Evolutionary conservation across 257 asterid species (phyloP).

Genomic region (Voacanga thouarsii): DNA sequence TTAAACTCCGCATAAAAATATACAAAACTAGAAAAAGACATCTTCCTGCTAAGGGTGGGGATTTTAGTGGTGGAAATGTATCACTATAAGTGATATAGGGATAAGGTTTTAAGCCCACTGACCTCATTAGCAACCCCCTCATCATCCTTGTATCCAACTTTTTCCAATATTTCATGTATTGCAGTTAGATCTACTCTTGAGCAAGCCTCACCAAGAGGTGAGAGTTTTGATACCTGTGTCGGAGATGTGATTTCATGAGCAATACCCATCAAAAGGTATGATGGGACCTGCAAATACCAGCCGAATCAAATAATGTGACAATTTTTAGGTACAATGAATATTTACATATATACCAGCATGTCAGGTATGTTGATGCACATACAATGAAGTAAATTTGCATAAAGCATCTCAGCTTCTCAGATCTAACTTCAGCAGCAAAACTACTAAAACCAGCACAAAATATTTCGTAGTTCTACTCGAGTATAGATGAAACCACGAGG

Average conservation of each 20-base stretch:
- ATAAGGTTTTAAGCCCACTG: conserved; percentile 13
- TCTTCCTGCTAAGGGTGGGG: not conserved
- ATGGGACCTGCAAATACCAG: conserved; percentile 37
- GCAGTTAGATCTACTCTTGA: conserved; percentile 38
- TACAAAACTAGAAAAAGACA: not conserved
- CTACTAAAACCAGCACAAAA: not conserved
- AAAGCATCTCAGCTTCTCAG: not conserved
- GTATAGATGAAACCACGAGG: not conserved
- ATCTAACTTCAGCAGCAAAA: not conserved
- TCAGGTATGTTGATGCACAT: not conserved
- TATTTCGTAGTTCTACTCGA: not conserved
- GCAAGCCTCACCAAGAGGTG: conserved; percentile 55
- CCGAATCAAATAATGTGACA: not conserved
- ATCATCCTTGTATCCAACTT: conserved; percentile 46
- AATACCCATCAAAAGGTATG: conserved; percentile 37
- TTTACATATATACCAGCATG: not conserved
- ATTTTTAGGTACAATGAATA: not conserved
- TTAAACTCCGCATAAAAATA: not conserved
- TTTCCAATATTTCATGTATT: conserved; percentile 44
- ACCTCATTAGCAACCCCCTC: conserved; percentile 45
- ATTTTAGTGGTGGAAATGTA: not conserved
- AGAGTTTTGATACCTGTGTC: conserved; percentile 18
- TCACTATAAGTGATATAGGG: not conserved
- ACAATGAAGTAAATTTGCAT: not conserved
- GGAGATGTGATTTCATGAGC: conserved; percentile 32